These are phyloP conservation scores for Porphyrellus cyaneotinctus DNA, from an alignment of 768 basidiomycete species.

Conservation along the genomic window DNA sequence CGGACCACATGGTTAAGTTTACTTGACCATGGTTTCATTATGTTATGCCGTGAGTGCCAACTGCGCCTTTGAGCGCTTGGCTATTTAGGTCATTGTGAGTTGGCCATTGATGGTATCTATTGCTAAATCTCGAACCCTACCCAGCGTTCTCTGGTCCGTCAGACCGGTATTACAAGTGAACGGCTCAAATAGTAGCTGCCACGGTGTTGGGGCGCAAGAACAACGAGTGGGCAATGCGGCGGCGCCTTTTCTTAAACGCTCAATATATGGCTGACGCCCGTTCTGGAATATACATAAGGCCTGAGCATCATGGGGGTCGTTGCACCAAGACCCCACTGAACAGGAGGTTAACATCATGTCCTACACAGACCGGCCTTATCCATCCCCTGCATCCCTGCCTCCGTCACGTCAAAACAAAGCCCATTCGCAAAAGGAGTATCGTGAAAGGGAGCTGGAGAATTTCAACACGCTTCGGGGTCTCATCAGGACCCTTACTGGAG, in stretches of 20 bases:
- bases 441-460: conserved; percentile 20
- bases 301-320: neutral
- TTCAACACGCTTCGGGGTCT: conserved; percentile 15
- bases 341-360: neutral
- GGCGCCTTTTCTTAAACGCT: neutral
- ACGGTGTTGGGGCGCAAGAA: too few species aligned
- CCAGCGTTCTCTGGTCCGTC: too few species aligned
- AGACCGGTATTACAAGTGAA: too few species aligned
- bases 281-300: neutral
- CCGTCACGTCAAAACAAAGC: conserved; percentile 13
- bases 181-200: too few species aligned
- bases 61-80: too few species aligned
- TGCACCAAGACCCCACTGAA: neutral
- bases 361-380: neutral
- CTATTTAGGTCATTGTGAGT: too few species aligned
- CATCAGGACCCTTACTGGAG: conserved; percentile 12
- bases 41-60: too few species aligned
- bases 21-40: too few species aligned
- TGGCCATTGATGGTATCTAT: too few species aligned
- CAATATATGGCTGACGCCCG: neutral
- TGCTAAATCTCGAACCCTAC: too few species aligned
- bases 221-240: neutral
- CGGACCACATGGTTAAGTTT: too few species aligned
- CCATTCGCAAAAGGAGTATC: conserved; percentile 17
- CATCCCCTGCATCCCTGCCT: neutral